Percentiles rank a stretch among this genome's conserved stretches.
Conservation (phyloP, 2,329 filamentous ascomycete species). For the Claviceps quebecensis region DNA sequence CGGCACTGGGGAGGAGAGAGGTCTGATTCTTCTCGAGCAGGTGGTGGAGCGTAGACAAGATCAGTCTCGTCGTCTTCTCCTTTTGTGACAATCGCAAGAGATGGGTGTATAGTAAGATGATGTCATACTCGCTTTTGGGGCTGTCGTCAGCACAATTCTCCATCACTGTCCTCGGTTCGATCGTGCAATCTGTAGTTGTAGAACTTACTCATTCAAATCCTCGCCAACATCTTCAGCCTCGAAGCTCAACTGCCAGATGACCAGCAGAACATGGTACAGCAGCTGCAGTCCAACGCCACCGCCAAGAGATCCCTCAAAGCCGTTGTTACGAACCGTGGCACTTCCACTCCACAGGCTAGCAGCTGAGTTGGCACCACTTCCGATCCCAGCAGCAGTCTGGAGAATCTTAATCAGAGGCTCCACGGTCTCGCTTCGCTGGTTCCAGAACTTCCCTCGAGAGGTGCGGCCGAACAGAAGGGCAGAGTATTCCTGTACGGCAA, state of each 20-base stretch:
- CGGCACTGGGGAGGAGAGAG: conserved; percentile 68
- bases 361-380: conserved; percentile 48
- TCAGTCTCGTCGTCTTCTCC: conserved; percentile 89
- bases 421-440: conserved; percentile 73
- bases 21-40: conserved; percentile 58
- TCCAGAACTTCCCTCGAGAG: conserved; percentile 77
- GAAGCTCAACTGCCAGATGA: conserved; percentile 94
- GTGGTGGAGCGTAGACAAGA: conserved; percentile 81
- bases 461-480: conserved; percentile 62
- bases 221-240: conserved; percentile 61
- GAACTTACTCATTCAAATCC: conserved; percentile 70
- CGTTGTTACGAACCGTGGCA: conserved; percentile 39
- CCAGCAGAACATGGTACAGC: conserved; percentile 83
- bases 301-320: conserved; percentile 49
- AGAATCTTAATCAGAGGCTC: conserved; percentile 72
- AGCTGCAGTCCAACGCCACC: conserved; percentile 85
- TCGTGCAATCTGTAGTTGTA: not conserved
- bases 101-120: conserved; percentile 82
- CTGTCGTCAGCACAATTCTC: not conserved
- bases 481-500: conserved; percentile 86
- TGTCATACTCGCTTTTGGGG: conserved; percentile 68
- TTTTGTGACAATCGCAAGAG: conserved; percentile 87
- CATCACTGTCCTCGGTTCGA: not conserved
- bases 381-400: conserved; percentile 58
- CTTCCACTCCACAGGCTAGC: conserved; percentile 49